A percentile compares a stretch with the other conserved stretches of the same genome.
These are phyloP conservation scores for Dactylonectria estremocensis DNA, from an alignment of 2,329 filamentous ascomycete species.

Conservation along the genomic window DNA sequence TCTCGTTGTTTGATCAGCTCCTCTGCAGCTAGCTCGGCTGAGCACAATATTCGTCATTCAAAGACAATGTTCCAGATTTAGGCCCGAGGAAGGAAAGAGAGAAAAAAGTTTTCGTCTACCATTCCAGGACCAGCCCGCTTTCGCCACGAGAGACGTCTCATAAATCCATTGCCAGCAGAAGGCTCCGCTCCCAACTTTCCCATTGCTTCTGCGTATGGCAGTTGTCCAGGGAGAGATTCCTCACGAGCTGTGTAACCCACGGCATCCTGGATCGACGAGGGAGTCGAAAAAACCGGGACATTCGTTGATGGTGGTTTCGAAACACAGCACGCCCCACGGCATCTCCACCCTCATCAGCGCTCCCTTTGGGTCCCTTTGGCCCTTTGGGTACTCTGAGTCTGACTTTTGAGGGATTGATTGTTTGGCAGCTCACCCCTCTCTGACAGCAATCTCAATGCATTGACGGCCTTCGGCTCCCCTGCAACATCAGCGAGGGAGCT, in stretches of 20 bases:
- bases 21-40: slow-evolving; percentile 24
- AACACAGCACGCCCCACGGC: slow-evolving; percentile 26
- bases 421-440: not conserved
- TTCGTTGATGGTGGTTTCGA: slow-evolving; percentile 29
- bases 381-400: no score
- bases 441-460: slow-evolving; percentile 23
- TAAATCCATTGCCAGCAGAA: slow-evolving; percentile 17
- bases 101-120: slow-evolving; percentile 21
- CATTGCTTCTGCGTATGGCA: slow-evolving; percentile 25
- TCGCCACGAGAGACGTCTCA: slow-evolving; percentile 34
- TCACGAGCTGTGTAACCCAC: slow-evolving; percentile 31
- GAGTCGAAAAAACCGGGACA: slow-evolving; percentile 32
- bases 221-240: slow-evolving; percentile 22
- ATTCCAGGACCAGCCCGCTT: slow-evolving; percentile 38
- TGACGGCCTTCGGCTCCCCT: slow-evolving; percentile 27
- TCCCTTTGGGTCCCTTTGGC: not conserved
- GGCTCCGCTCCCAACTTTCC: slow-evolving; percentile 1
- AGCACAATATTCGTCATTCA: slow-evolving; percentile 26
- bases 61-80: slow-evolving; percentile 27
- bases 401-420: slow-evolving; percentile 16
- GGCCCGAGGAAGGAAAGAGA: slow-evolving; percentile 35
- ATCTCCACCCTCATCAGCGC: slow-evolving; percentile 10
- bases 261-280: slow-evolving; percentile 35
- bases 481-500: slow-evolving; percentile 21
- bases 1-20: slow-evolving; percentile 5